Percentiles rank a stretch among this genome's conserved stretches.
Conservation (phyloP, 257 asterid genomes). For the Gentiana macrophylla region DNA sequence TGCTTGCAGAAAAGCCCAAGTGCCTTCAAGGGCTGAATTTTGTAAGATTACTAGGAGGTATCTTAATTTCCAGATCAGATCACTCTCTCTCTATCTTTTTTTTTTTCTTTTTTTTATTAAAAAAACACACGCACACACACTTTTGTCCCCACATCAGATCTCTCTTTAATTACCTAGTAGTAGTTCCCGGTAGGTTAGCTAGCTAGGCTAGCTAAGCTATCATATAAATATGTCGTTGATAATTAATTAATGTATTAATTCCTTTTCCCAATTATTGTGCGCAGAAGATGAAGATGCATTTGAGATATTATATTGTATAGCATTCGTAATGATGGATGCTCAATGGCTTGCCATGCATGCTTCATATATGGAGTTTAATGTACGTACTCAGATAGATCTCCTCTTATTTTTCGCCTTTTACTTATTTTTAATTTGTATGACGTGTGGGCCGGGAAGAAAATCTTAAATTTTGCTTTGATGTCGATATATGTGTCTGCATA, state of each 20-base stretch:
- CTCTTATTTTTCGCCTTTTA: slow-evolving; percentile 4
- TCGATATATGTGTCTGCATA: no score
- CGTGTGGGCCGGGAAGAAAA: no score
- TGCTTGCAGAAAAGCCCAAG: slow-evolving; percentile 66
- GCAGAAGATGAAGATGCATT: slow-evolving; percentile 85
- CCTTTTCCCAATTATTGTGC: slow-evolving; percentile 4
- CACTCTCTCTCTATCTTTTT: no score
- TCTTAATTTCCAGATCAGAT: background rate
- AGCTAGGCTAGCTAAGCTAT: no score
- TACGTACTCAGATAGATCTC: slow-evolving; percentile 8
- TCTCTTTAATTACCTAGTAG: no score
- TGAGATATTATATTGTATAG: slow-evolving; percentile 68
- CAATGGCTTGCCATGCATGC: slow-evolving; percentile 99
- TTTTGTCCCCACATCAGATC: no score
- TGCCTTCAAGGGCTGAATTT: slow-evolving; percentile 71
- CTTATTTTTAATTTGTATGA: background rate
- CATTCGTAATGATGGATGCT: slow-evolving; percentile 89
- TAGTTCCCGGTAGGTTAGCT: no score
- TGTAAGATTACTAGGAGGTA: slow-evolving; percentile 68
- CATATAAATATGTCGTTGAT: no score
- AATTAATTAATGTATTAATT: background rate
- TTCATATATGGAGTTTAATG: slow-evolving; percentile 93
- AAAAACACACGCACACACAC: no score
- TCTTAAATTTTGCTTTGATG: no score
- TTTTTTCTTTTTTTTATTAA: no score